Evolutionary conservation across 139 green algal species (phyloP).

Genomic region (Chlamydomonas sp.): DNA sequence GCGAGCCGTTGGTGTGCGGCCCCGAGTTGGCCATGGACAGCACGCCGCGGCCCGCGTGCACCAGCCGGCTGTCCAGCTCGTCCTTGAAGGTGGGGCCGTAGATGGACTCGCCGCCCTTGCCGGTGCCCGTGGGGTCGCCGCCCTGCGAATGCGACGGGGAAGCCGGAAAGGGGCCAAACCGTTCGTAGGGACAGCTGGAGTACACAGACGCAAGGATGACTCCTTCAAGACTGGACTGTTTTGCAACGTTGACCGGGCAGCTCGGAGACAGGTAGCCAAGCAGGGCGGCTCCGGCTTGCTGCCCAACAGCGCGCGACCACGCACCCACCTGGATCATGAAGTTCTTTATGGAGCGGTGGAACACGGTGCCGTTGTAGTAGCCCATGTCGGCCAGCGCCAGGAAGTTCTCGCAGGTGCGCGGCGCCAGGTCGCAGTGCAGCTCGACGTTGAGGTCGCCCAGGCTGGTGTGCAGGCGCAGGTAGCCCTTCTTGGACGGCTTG

Average conservation of each 20-base stretch:
- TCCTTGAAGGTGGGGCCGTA: slow-evolving; percentile 88
- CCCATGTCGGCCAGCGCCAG: slow-evolving; percentile 84
- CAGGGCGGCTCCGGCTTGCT: not conserved
- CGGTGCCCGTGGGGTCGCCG: slow-evolving; percentile 95
- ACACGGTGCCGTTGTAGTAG: slow-evolving; percentile 92
- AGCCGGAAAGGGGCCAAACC: not conserved
- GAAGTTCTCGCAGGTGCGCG: slow-evolving; percentile 97
- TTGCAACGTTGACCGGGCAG: too few relatives aligned
- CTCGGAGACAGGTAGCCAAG: too few relatives aligned
- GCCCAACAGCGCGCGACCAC: not conserved
- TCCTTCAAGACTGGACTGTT: too few relatives aligned
- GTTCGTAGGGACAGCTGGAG: not conserved
- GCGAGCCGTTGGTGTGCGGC: slow-evolving; percentile 66
- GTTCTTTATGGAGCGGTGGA: slow-evolving; percentile 95
- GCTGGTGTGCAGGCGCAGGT: slow-evolving; percentile 64
- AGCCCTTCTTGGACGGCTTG: slow-evolving; percentile 86
- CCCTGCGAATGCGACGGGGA: slow-evolving; percentile 66
- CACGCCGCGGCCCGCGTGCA: slow-evolving; percentile 84
- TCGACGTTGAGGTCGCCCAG: slow-evolving; percentile 94
- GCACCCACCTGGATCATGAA: slow-evolving; percentile 91
- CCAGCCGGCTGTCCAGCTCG: slow-evolving; percentile 75
- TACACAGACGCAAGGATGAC: not conserved
- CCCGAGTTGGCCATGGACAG: slow-evolving; percentile 96
- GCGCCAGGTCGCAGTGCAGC: slow-evolving; percentile 90
- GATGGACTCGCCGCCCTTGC: slow-evolving; percentile 92